Conservation (phyloP, 2,329 filamentous ascomycete species). For the Dothistroma pini region DNA sequence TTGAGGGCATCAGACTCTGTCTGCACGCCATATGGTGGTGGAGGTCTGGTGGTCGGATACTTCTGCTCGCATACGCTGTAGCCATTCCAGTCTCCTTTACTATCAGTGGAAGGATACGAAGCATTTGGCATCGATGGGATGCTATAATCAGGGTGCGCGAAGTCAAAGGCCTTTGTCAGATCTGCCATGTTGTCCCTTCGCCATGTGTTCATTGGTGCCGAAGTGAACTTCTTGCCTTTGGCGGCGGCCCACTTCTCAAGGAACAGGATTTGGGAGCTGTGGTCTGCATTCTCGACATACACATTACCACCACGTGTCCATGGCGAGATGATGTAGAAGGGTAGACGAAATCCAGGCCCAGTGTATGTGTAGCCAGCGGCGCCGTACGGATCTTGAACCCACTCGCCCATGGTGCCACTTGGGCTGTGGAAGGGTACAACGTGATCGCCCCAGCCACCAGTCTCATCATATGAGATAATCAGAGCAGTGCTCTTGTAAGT, state of each 20-base stretch:
- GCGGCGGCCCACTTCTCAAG: constrained; percentile 50
- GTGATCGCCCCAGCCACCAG: constrained; percentile 54
- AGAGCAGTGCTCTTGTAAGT: constrained; percentile 49
- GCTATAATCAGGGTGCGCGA: constrained; percentile 46
- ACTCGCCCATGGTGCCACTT: constrained; percentile 52
- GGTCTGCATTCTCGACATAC: constrained; percentile 54
- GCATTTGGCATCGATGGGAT: constrained; percentile 48
- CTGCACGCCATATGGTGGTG: constrained; percentile 48
- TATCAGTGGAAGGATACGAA: constrained; percentile 42
- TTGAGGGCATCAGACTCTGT: constrained; percentile 39
- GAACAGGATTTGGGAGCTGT: constrained; percentile 55
- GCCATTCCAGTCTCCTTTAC: constrained; percentile 45
- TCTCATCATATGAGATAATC: constrained; percentile 52
- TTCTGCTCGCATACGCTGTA: constrained; percentile 43
- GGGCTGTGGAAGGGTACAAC: constrained; percentile 52
- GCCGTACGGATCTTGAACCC: constrained; percentile 47
- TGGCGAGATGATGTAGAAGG: constrained; percentile 55
- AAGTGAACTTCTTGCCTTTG: constrained; percentile 43
- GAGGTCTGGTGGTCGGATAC: constrained; percentile 37
- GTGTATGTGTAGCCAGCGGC: constrained; percentile 43
- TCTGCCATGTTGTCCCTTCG: constrained; percentile 48
- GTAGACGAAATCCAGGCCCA: constrained; percentile 50
- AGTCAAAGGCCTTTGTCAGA: constrained; percentile 48
- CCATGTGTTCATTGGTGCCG: constrained; percentile 46
- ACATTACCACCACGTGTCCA: constrained; percentile 54